Conservation (phyloP, 1,284 basidiomycete species). For the Pseudozyma sp. region DNA sequence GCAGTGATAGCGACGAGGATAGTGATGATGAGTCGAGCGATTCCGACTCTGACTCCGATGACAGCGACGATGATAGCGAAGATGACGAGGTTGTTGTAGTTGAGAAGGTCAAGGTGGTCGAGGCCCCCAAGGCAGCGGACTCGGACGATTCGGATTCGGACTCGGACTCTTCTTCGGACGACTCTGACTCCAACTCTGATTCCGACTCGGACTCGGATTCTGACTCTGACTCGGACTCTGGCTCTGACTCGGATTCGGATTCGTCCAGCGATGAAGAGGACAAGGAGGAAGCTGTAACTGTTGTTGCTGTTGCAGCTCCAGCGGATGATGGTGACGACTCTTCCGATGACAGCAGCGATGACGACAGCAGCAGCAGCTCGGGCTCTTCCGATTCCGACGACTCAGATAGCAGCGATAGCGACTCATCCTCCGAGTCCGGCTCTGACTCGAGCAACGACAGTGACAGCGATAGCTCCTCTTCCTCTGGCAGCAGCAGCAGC, state of each 20-base stretch:
- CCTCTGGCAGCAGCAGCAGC: constrained; percentile 17
- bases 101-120: constrained; percentile 19
- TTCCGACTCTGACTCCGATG: constrained; percentile 16
- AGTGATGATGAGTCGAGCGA: constrained; percentile 28
- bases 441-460: constrained; percentile 21
- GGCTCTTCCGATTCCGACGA: constrained; percentile 12
- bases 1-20: constrained; percentile 21
- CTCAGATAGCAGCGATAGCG: constrained; percentile 4
- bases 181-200: constrained; percentile 20
- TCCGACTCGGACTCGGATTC: constrained; percentile 25
- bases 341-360: constrained; percentile 7
- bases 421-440: constrained; percentile 6
- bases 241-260: constrained; percentile 2
- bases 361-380: not conserved
- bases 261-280: constrained; percentile 22
- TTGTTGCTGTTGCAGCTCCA: constrained; percentile 1
- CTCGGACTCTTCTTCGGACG: constrained; percentile 14
- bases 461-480: constrained; percentile 21
- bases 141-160: constrained; percentile 13
- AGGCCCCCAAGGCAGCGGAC: constrained; percentile 17
- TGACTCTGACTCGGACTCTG: constrained; percentile 24
- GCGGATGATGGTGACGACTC: constrained; percentile 17
- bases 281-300: not conserved
- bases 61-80: constrained; percentile 20
- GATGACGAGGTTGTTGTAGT: constrained; percentile 20